These are phyloP conservation scores for Diaporthe eres DNA, from an alignment of 2,329 filamentous ascomycete species.

Conservation along the genomic window DNA sequence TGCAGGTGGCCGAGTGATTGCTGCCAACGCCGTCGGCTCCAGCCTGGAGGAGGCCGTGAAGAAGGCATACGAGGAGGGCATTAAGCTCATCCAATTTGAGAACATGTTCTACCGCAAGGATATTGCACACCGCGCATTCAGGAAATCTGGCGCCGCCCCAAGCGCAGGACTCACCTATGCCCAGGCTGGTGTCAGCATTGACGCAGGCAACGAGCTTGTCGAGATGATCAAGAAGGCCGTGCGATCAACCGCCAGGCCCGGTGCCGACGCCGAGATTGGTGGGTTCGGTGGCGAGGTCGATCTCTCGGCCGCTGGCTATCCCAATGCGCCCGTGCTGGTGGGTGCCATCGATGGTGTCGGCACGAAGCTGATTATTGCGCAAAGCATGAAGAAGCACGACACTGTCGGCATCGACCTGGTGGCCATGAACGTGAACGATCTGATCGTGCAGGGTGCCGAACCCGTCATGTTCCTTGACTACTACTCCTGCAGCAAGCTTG, in stretches of 20 bases:
- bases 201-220: constrained; percentile 93
- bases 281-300: constrained; percentile 94
- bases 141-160: constrained; percentile 51
- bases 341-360: constrained; percentile 96
- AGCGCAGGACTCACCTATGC: constrained; percentile 82
- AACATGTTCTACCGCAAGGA: constrained; percentile 94
- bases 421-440: constrained; percentile 99
- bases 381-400: constrained; percentile 89
- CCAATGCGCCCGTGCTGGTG: constrained; percentile 84
- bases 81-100: constrained; percentile 84
- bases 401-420: constrained; percentile 97
- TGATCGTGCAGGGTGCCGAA: constrained; percentile 95
- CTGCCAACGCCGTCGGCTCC: constrained; percentile 81
- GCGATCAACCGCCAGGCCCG: constrained; percentile 85
- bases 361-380: constrained; percentile 96
- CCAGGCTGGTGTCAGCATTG: constrained; percentile 92
- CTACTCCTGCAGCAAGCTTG: constrained; percentile 92
- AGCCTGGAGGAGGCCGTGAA: constrained; percentile 86
- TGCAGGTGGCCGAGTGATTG: constrained; percentile 91
- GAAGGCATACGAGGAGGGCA: constrained; percentile 84
- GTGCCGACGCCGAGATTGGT: constrained; percentile 93
- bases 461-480: constrained; percentile 98
- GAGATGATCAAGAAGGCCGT: constrained; percentile 92
- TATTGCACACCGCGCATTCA: constrained; percentile 85
- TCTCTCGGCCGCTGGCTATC: constrained; percentile 80